A percentile compares a stretch with the other conserved stretches of the same genome.
These are phyloP conservation scores for Plectosphaerella plurivora DNA, from an alignment of 2,329 filamentous ascomycete genomes.

Conservation along the genomic window DNA sequence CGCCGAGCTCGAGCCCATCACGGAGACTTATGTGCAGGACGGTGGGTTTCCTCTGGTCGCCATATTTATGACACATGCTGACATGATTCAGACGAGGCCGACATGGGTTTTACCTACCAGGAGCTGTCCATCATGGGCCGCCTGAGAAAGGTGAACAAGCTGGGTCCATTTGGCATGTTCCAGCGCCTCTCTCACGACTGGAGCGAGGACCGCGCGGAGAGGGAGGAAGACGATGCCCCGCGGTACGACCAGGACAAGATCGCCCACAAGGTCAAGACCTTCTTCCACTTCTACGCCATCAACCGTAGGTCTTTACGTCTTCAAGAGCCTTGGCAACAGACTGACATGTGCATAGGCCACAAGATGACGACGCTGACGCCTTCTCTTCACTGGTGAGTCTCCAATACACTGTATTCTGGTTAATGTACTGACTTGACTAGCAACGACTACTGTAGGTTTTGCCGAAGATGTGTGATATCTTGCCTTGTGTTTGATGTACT, in stretches of 20 bases:
- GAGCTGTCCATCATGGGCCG: constrained; percentile 32
- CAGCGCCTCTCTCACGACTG: constrained; percentile 42
- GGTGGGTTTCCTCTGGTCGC: background rate
- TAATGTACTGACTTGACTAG: background rate
- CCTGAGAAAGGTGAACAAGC: constrained; percentile 40
- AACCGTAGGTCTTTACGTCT: constrained; percentile 21
- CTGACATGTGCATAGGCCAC: constrained; percentile 2
- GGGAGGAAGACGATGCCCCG: constrained; percentile 21
- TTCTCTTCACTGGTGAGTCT: constrained; percentile 4
- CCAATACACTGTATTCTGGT: no score
- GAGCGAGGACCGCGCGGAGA: constrained; percentile 22
- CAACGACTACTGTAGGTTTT: constrained; percentile 10
- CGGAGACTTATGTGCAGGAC: constrained; percentile 48
- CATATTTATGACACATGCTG: background rate
- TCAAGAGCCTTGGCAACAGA: background rate
- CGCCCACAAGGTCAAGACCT: constrained; percentile 33
- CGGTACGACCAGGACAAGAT: constrained; percentile 33
- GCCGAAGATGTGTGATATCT: no score
- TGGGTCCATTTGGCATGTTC: constrained; percentile 44
- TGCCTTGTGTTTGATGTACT: background rate
- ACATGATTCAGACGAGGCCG: constrained; percentile 31
- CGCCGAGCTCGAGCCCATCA: constrained; percentile 63
- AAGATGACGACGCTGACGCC: constrained; percentile 13
- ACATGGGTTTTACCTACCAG: constrained; percentile 50
- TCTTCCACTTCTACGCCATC: constrained; percentile 44